These are phyloP conservation scores for Pholiota microspora DNA, from an alignment of 768 basidiomycete species.

Conservation along the genomic window DNA sequence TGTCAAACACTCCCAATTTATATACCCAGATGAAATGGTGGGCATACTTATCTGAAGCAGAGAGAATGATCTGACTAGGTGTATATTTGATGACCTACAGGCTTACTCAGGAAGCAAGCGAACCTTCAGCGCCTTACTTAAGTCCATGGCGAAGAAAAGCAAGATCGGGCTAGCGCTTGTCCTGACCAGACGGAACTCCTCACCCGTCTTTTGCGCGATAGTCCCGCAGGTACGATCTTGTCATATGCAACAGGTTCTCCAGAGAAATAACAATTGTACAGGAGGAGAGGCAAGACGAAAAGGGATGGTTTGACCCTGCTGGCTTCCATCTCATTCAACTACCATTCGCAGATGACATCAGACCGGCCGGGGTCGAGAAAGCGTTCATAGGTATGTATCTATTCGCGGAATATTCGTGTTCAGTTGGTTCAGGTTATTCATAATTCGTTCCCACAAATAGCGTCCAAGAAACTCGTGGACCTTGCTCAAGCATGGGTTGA, in stretches of 20 bases:
- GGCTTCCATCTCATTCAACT: conserved; percentile 92
- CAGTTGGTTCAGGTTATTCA: too few relatives aligned
- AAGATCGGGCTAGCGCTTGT: conserved; percentile 80
- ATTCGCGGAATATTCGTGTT: too few relatives aligned
- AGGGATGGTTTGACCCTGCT: conserved; percentile 78
- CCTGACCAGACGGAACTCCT: conserved; percentile 65
- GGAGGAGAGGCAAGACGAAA: conserved; percentile 69
- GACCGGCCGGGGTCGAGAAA: conserved; percentile 68
- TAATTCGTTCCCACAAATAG: conserved; percentile 36
- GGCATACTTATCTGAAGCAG: conserved; percentile 15
- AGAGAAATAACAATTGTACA: conserved; percentile 24
- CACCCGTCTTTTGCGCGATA: conserved; percentile 80
- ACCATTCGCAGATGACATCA: conserved; percentile 95
- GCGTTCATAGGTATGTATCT: conserved; percentile 53
- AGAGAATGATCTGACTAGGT: not conserved
- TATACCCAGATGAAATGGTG: conserved; percentile 91
- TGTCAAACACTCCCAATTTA: conserved; percentile 86
- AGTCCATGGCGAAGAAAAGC: conserved; percentile 76
- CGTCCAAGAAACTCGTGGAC: conserved; percentile 63
- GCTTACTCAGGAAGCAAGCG: conserved; percentile 88
- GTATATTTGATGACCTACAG: conserved; percentile 36
- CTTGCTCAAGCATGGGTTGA: conserved; percentile 73
- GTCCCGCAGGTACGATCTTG: conserved; percentile 70
- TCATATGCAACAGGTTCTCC: not conserved
- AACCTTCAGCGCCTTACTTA: conserved; percentile 85